phyloP scores from a whole-genome alignment of 2,329 filamentous ascomycete genomes.

The Reticulascus tulasneorum region DNA sequence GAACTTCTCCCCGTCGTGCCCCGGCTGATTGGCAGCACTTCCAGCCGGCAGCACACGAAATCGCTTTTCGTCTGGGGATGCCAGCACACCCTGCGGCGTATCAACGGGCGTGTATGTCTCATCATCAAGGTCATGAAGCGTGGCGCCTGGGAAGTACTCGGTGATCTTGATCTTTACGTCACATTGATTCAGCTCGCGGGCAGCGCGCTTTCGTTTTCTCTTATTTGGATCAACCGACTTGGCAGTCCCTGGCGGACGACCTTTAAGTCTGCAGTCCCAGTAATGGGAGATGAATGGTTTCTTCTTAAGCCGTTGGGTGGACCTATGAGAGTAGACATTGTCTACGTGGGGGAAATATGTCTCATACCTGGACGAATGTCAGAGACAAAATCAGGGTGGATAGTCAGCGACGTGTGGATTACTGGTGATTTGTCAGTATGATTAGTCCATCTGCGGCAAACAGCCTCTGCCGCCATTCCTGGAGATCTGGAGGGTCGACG shows the following conservation, averaged over 20 bases:
- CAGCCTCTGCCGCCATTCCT: conserved; percentile 65
- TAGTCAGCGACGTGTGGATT: conserved; percentile 24
- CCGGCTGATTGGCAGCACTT: conserved; percentile 7
- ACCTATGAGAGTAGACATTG: conserved; percentile 81
- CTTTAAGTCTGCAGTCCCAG: conserved; percentile 80
- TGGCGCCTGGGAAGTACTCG: conserved; percentile 63
- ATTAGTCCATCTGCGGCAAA: conserved; percentile 75
- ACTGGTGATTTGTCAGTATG: conserved; percentile 71
- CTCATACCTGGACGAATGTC: conserved; percentile 54
- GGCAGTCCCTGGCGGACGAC: conserved; percentile 71
- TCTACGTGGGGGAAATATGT: conserved; percentile 81
- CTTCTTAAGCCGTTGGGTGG: conserved; percentile 75
- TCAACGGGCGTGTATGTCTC: conserved; percentile 9
- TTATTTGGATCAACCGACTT: conserved; percentile 77
- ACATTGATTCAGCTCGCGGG: conserved; percentile 74
- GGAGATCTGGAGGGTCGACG: conserved; percentile 62
- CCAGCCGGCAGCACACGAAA: conserved; percentile 16
- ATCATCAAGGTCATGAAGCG: conserved; percentile 23
- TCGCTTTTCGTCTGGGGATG: conserved; percentile 8
- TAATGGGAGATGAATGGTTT: conserved; percentile 82
- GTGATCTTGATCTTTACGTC: conserved; percentile 86
- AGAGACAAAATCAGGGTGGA: conserved; percentile 9
- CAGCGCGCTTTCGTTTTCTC: conserved; percentile 74
- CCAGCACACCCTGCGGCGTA: conserved; percentile 16
- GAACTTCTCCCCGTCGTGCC: conserved; percentile 41